Evolutionary conservation across 805 yeast species (phyloP), one percentile per base, ranked within the genome.

Genomic region (Metschnikowia drakensbergensis): DNA sequence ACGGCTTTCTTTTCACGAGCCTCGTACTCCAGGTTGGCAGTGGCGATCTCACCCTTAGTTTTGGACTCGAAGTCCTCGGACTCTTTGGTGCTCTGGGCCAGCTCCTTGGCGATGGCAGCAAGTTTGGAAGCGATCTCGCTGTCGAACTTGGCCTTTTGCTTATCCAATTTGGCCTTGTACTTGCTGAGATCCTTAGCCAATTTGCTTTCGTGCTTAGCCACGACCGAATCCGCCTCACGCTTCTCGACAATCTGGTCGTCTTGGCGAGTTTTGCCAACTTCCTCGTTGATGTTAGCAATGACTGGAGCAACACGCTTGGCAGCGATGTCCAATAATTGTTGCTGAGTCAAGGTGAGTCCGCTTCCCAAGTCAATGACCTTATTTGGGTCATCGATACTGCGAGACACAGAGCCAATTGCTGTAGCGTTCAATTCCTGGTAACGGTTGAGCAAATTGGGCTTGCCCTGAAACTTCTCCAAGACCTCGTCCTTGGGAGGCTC

Each of bases 231-330:
- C 45, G 74, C 66, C 33, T 62, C 66, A 47, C 68, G 63, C 60
- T 74, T 60, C 60, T 72, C 62, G 51, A 66, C 62, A 60, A 73
- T 63, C 55, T 69, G 67, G 58, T 77, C 82, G 52, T 69, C 76
- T 48, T 67, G 52, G 52, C 74, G 61, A 30, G 76, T 68, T 53
- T 70, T 68, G 42, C 62, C 64, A 41, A 79, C 84, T 51, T 76
- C 75, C 28, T 72, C 76, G 58, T 79, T 76, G 59, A 80, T 79
- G 53, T 64, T 68, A 39, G 74, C 69, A 58, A 80, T 66, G 34
- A 79, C 75, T 4, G 84, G 84, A 31, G 79, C 77, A 34, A 80
- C 81, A 54, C 83, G 71, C 53, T 68, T 68, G 35, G 77, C 75
- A 23, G 84, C 84, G 58, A 80, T 75, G 44, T 71, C 83, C 55